phyloP scores from a whole-genome alignment of 768 basidiomycete species.

The Phallus indusiatus region DNA sequence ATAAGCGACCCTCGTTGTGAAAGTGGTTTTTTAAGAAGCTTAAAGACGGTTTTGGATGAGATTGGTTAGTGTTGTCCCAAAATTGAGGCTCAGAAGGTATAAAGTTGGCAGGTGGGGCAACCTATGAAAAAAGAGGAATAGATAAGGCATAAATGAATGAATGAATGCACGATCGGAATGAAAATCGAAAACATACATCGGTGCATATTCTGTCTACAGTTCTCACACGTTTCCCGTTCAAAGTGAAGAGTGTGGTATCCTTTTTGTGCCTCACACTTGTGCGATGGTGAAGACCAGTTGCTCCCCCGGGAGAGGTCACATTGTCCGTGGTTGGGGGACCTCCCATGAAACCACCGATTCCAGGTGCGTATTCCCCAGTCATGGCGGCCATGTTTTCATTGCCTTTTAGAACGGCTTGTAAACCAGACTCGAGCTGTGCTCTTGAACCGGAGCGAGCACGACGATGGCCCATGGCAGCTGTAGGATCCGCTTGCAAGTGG shows the following conservation, averaged over 20 bases:
- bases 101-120: neutral
- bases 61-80: neutral
- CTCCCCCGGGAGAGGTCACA: neutral
- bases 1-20: constrained; percentile 74
- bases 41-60: constrained; percentile 55
- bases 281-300: neutral
- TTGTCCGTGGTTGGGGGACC: neutral
- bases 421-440: constrained; percentile 5
- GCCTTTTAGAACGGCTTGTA: constrained; percentile 1
- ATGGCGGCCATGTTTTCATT: neutral
- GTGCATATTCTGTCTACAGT: constrained; percentile 5
- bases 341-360: constrained; percentile 4
- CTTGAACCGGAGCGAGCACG: neutral
- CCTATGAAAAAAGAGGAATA: neutral
- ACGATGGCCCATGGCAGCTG: neutral
- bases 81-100: constrained; percentile 6
- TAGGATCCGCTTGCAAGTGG: neutral
- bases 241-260: neutral
- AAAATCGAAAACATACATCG: neutral
- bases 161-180: neutral
- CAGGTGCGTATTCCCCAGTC: neutral
- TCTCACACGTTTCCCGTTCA: constrained; percentile 4
- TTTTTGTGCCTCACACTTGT: constrained; percentile 3
- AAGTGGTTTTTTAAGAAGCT: constrained; percentile 84
- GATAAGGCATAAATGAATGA: neutral